phyloP scores from a whole-genome alignment of 768 basidiomycete species.

The Trametes cingulata region DNA sequence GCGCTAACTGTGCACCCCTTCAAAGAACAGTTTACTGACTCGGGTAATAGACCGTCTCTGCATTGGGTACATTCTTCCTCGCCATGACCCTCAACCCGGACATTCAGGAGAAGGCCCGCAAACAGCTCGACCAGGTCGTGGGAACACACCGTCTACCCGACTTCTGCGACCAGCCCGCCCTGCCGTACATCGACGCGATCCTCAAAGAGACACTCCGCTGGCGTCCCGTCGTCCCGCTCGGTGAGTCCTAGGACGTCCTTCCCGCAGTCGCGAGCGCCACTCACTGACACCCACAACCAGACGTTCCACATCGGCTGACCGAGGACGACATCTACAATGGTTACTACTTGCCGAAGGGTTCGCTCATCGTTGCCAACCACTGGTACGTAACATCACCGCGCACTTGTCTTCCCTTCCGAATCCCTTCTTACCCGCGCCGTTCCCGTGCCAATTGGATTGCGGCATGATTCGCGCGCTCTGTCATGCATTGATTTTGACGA shows the following conservation, averaged over 20 bases:
- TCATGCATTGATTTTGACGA: not conserved
- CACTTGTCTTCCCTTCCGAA: not conserved
- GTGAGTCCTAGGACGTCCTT: slow-evolving; percentile 19
- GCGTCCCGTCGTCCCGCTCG: slow-evolving; percentile 36
- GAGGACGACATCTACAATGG: slow-evolving; percentile 28
- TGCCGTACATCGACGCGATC: slow-evolving; percentile 30
- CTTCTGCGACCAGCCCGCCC: slow-evolving; percentile 23
- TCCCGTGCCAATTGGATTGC: not conserved
- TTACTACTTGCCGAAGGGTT: slow-evolving; percentile 25
- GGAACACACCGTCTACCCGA: slow-evolving; percentile 28
- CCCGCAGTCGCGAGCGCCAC: not conserved
- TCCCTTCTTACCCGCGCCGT: not conserved
- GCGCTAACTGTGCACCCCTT: not conserved
- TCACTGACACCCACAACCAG: slow-evolving; percentile 2
- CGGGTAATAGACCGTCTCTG: slow-evolving; percentile 28
- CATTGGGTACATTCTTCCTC: slow-evolving; percentile 36
- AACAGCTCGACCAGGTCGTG: slow-evolving; percentile 32
- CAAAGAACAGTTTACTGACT: not conserved
- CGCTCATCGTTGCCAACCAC: slow-evolving; percentile 13
- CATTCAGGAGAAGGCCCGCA: slow-evolving; percentile 28
- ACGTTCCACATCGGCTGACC: slow-evolving; percentile 23
- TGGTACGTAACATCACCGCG: slow-evolving; percentile 7
- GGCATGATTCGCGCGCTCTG: not conserved
- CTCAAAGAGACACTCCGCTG: slow-evolving; percentile 35
- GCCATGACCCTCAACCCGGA: slow-evolving; percentile 41